Evolutionary conservation across 495 filamentous ascomycete genomes (phyloP).

Genomic region (Hyaloscypha variabilis): DNA sequence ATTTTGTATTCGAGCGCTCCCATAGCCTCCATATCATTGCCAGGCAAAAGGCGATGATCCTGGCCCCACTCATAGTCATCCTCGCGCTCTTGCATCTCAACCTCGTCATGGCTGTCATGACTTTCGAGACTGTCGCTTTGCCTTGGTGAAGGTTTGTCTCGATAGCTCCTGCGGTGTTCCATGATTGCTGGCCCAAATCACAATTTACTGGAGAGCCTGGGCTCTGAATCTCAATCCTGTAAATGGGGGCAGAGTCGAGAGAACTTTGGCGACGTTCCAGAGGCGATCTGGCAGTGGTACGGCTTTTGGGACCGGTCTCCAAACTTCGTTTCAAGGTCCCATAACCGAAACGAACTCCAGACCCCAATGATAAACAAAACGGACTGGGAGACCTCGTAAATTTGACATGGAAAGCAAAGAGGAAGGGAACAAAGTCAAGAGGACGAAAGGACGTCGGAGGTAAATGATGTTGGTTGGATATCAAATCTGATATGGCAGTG

Average conservation of each 20-base stretch:
- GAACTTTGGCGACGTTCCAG: neutral
- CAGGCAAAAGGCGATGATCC: conserved; percentile 23
- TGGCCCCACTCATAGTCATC: conserved; percentile 20
- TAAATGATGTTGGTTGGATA: neutral
- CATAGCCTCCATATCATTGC: conserved; percentile 16
- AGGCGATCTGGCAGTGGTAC: neutral
- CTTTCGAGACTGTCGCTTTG: conserved; percentile 20
- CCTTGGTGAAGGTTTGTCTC: conserved; percentile 12
- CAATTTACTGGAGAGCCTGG: neutral
- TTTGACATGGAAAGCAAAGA: neutral
- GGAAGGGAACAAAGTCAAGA: neutral
- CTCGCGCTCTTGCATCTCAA: conserved; percentile 28
- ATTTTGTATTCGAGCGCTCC: conserved; percentile 23
- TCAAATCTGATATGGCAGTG: neutral
- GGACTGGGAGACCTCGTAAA: neutral
- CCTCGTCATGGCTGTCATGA: conserved; percentile 16
- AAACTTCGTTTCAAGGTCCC: neutral
- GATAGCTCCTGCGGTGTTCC: conserved; percentile 19
- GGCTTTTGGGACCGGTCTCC: neutral
- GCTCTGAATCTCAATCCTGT: neutral
- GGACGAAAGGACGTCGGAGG: neutral
- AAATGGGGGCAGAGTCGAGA: neutral
- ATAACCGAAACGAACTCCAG: neutral
- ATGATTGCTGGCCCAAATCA: conserved; percentile 5
- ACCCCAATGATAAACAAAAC: neutral